Base-by-base conservation (phyloP, 2,329 filamentous ascomycete species). In the Colletotrichum spaethianum region DNA sequence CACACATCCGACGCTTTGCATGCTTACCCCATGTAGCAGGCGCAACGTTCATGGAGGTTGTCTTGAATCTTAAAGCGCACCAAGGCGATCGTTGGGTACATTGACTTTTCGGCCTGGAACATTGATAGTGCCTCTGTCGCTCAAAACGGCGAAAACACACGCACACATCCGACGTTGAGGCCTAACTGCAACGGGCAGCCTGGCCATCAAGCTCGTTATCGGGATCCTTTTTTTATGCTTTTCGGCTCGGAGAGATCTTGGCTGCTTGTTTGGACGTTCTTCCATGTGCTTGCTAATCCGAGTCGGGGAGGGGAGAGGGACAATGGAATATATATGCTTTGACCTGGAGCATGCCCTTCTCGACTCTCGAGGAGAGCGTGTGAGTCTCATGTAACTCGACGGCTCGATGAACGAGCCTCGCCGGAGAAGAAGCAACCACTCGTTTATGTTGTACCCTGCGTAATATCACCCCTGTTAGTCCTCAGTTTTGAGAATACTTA, bases 171-270 rank as follows among this genome's bases (percentile, higher is more conserved):
- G 23, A 38, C 33, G 16, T 18, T 20, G n/a, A 28, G 59, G 23
- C n/a, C 33, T 1, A 31, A 36, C 44, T 20, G 26, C 18, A 31
- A 16, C 44, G 11, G 28, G 31, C 46, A 8, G 9, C 28, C 44
- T 63, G 31, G 28, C 20, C 42, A 16, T n/a, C 9, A 8, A 40
- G 44, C 44, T 63, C 60, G 60, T 62, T 38, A 20, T 38, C 60
- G 46, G 60, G 1, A 57, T 5, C 1, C 3, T n/a, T 26, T 40
- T 4, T 11, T 57, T 38, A 40, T 28, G 14, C 26, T 50, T 52
- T 40, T 40, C 46, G 60, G 44, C 46, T 40, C 28, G 36, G 3
- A 12, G n/a, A 2, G 23, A 9, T 28, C 18, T 36, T 4, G 46
- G 33, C 9, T 63, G 60, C n/a, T 28, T 62, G 4, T 52, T 63